phyloP scores from a whole-genome alignment of 495 filamentous ascomycete genomes.

The Penicillium mononematosum region DNA sequence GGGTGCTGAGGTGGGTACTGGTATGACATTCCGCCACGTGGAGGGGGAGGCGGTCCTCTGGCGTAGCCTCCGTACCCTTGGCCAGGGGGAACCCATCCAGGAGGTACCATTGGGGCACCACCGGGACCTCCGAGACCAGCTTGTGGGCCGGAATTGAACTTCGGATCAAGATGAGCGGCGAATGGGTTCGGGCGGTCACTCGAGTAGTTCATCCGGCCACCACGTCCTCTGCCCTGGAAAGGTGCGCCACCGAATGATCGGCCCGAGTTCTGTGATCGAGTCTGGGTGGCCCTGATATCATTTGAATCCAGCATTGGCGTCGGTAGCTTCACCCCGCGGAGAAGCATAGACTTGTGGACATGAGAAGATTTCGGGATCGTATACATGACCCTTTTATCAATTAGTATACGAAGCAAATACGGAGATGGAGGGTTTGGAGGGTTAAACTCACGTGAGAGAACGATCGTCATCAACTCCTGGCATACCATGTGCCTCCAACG shows the following conservation, averaged over 20 bases:
- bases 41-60: slow-evolving; percentile 43
- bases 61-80: slow-evolving; percentile 36
- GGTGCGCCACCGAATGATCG: slow-evolving; percentile 64
- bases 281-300: slow-evolving; percentile 69
- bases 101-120: slow-evolving; percentile 32
- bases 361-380: slow-evolving; percentile 69
- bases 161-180: slow-evolving; percentile 53
- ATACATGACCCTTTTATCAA: slow-evolving; percentile 69
- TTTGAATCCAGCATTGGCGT: slow-evolving; percentile 64
- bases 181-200: slow-evolving; percentile 52
- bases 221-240: slow-evolving; percentile 51
- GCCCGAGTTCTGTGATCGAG: slow-evolving; percentile 58
- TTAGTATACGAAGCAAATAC: slow-evolving; percentile 33
- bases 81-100: slow-evolving; percentile 41
- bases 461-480: slow-evolving; percentile 78
- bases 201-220: slow-evolving; percentile 52
- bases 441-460: slow-evolving; percentile 66
- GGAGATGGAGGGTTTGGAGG: slow-evolving; percentile 2
- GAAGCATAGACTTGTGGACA: slow-evolving; percentile 89
- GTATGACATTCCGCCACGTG: slow-evolving; percentile 37
- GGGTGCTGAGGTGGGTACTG: slow-evolving; percentile 30
- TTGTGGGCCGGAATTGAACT: slow-evolving; percentile 41
- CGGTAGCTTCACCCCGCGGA: slow-evolving; percentile 75
- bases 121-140: slow-evolving; percentile 26
- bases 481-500: slow-evolving; percentile 64